phyloP scores from a whole-genome alignment of 495 filamentous ascomycete species.

The Aspergillus avenaceus region DNA sequence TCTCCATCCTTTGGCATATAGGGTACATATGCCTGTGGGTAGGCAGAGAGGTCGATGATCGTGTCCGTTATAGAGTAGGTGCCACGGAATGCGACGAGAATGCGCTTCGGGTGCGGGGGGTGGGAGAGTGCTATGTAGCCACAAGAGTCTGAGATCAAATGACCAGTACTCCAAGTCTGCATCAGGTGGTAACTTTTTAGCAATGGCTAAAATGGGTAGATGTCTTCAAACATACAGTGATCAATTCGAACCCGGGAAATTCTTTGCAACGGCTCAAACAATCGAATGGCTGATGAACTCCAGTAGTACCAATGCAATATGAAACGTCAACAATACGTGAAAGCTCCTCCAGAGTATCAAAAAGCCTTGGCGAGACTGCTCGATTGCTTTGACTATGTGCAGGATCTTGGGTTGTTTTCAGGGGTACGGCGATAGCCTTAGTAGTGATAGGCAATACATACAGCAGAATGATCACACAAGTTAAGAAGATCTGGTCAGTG shows the following conservation, averaged over 20 bases:
- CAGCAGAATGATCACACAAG: not conserved
- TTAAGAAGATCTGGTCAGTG: not conserved
- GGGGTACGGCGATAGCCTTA: not conserved
- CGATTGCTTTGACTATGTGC: not conserved
- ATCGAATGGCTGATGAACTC: slow-evolving; percentile 74
- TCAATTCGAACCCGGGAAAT: slow-evolving; percentile 72
- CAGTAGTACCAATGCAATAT: slow-evolving; percentile 89
- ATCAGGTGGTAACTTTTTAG: too few species aligned
- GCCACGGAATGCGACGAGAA: slow-evolving; percentile 91
- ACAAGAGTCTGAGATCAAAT: slow-evolving; percentile 83
- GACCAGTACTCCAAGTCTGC: slow-evolving; percentile 88
- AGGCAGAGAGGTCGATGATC: slow-evolving; percentile 78
- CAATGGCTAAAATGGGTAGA: too few species aligned
- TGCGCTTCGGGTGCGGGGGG: slow-evolving; percentile 49
- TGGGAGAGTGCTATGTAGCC: slow-evolving; percentile 91
- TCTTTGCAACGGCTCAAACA: slow-evolving; percentile 81
- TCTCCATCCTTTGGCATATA: slow-evolving; percentile 59
- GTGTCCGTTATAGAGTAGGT: slow-evolving; percentile 92
- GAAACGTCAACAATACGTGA: slow-evolving; percentile 88
- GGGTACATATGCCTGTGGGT: slow-evolving; percentile 85
- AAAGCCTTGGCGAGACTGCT: slow-evolving; percentile 59
- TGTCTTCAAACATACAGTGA: slow-evolving; percentile 46
- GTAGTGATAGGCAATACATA: not conserved
- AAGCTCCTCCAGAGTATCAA: slow-evolving; percentile 77
- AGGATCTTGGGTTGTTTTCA: not conserved